Evolutionary conservation across 345 rosid species (phyloP).

Genomic region (Lepidium sativum): DNA sequence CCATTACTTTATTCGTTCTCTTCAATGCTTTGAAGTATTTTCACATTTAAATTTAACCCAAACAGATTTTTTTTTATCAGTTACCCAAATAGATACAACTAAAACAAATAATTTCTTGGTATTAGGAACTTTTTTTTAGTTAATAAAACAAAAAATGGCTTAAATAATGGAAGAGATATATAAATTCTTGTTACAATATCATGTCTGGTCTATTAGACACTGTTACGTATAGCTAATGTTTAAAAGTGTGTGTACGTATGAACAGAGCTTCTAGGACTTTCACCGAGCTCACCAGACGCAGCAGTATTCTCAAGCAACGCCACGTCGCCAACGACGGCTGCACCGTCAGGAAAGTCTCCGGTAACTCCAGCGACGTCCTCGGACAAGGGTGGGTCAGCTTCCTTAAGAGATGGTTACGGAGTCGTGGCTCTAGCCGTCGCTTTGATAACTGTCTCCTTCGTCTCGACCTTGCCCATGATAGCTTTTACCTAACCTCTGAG

Average conservation of each 20-base stretch:
- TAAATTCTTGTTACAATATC: background rate
- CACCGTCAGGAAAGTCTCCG: conserved; percentile 19
- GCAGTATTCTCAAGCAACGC: conserved; percentile 44
- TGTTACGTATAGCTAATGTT: background rate
- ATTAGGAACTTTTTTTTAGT: background rate
- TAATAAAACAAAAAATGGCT: background rate
- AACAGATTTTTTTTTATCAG: no score
- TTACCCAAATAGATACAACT: no score
- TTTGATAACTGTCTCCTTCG: conserved; percentile 25
- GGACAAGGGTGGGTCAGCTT: conserved; percentile 13
- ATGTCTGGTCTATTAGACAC: background rate
- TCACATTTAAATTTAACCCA: no score
- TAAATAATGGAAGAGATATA: no score
- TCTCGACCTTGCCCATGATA: conserved; percentile 9
- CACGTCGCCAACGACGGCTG: conserved; percentile 20
- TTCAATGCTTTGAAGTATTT: no score
- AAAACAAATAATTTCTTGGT: no score
- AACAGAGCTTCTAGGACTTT: conserved; percentile 69
- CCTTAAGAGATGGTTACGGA: conserved; percentile 6
- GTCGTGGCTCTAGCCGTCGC: conserved; percentile 9
- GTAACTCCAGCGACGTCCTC: conserved; percentile 8
- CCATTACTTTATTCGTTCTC: background rate
- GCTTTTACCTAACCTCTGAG: background rate
- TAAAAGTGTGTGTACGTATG: background rate
- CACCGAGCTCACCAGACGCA: conserved; percentile 77